Evolutionary conservation across 345 rosid genomes (phyloP), one percentile per base, ranked within the genome.

Genomic region (Sisymbrium irio): DNA sequence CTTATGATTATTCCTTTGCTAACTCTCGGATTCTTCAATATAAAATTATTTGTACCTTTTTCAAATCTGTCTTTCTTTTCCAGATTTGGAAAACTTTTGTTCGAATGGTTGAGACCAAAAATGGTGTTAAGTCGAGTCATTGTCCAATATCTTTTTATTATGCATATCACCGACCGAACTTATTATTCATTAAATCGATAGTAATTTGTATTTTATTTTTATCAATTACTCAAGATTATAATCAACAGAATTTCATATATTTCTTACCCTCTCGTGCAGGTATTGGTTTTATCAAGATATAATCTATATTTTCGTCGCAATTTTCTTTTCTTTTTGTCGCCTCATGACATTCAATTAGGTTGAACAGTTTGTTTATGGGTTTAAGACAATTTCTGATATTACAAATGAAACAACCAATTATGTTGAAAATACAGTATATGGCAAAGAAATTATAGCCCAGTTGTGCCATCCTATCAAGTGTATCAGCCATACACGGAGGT

Each of bases 51-150:
- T 60, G 6, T 2, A 35, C 53, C 75, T 69, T 76, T 76, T 69
- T n/a, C 71, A 28, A 69, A 62, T 76, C 65, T 76, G 71, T 69
- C 79, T 55, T 69, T 19, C 71, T 69, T 69, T 76, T 76, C 75
- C 79, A 30, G 66, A 69, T 69, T 69, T 76, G 75, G 79, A 69
- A 69, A 76, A 69, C 28, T 76, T 69, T 69, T 76, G 71, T 63
- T 76, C 42, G 66, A 55, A 76, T 69, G 65, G 66, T 7, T 62
- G 75, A 46, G 53, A 69, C 66, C 75, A 18, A 69, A 75, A 33
- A 13, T 62, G 60, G 79, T 69, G 75, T 62, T 36, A 3, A 62
- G 54, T 39, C 61, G 75, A 54, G 75, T 63, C 75, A 76, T 45
- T 62, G 56, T 76, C 79, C 74, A 76, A 53, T 69, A 76, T 69